A percentile compares a stretch with the other conserved stretches of the same genome.
phyloP scores from a whole-genome alignment of 495 filamentous ascomycete genomes.

The Rhypophila decipiens region DNA sequence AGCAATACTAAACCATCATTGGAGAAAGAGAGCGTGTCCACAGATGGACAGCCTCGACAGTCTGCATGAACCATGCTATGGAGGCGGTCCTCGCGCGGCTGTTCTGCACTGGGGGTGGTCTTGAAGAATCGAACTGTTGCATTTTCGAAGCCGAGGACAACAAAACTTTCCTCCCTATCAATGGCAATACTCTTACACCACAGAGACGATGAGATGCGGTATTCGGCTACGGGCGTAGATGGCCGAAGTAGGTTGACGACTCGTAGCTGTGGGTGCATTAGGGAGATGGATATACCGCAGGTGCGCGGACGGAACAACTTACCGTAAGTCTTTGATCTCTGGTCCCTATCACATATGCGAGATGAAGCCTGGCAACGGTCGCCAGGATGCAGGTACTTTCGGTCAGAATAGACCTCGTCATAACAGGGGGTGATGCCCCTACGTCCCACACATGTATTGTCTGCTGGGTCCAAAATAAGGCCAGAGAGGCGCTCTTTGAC shows the following conservation, averaged over 20 bases:
- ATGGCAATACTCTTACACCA: slow-evolving; percentile 32
- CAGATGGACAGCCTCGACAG: slow-evolving; percentile 24
- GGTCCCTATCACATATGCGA: slow-evolving; percentile 31
- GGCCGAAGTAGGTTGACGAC: slow-evolving; percentile 26
- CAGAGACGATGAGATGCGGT: slow-evolving; percentile 28
- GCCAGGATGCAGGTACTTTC: slow-evolving; percentile 32
- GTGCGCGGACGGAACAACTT: slow-evolving; percentile 2
- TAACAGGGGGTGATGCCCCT: slow-evolving; percentile 19
- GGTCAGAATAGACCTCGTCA: slow-evolving; percentile 19
- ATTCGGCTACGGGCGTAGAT: slow-evolving; percentile 18
- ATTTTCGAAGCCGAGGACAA: slow-evolving; percentile 31
- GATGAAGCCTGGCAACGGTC: slow-evolving; percentile 21
- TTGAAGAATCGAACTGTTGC: slow-evolving; percentile 30
- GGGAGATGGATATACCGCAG: not conserved
- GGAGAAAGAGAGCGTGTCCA: slow-evolving; percentile 32
- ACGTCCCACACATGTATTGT: slow-evolving; percentile 32
- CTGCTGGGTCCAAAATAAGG: slow-evolving; percentile 31
- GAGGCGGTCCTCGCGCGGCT: slow-evolving; percentile 29
- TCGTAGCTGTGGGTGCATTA: slow-evolving; percentile 18
- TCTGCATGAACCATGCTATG: slow-evolving; percentile 21
- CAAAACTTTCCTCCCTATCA: slow-evolving; percentile 26
- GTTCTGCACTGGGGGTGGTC: slow-evolving; percentile 18
- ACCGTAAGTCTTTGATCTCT: slow-evolving; percentile 31
- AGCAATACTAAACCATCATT: slow-evolving; percentile 28
- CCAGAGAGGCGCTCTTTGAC: slow-evolving; percentile 29